These are phyloP conservation scores for Ceraceosorus guamensis DNA, from an alignment of 1,284 basidiomycete genomes.

Conservation along the genomic window DNA sequence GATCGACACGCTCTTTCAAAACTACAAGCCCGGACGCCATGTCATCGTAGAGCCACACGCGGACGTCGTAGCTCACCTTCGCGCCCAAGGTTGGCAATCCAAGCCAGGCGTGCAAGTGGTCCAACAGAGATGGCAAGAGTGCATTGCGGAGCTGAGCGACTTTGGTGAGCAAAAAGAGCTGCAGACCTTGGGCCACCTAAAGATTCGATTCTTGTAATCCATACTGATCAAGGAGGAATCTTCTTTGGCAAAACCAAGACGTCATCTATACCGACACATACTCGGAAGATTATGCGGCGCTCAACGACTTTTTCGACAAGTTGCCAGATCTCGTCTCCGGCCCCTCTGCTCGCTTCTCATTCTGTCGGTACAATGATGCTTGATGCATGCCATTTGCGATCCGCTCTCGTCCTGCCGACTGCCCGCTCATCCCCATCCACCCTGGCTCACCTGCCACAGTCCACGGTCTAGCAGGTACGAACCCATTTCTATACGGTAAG, in stretches of 20 bases:
- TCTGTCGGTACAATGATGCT: slow-evolving; percentile 53
- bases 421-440: background rate
- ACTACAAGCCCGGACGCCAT: slow-evolving; percentile 63
- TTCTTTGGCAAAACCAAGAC: too few relatives aligned
- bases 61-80: slow-evolving; percentile 76
- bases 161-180: slow-evolving; percentile 56
- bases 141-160: slow-evolving; percentile 59
- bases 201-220: background rate
- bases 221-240: too few relatives aligned
- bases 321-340: slow-evolving; percentile 74
- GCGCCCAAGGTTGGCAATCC: slow-evolving; percentile 47
- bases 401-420: background rate
- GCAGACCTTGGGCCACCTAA: too few relatives aligned
- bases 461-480: slow-evolving; percentile 91
- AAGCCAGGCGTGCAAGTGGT: slow-evolving; percentile 37
- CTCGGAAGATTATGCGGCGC: slow-evolving; percentile 76
- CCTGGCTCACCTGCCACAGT: slow-evolving; percentile 44
- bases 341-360: slow-evolving; percentile 65
- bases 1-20: slow-evolving; percentile 78
- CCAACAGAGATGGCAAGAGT: slow-evolving; percentile 50
- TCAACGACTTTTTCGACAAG: slow-evolving; percentile 74
- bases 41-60: slow-evolving; percentile 93
- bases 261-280: slow-evolving; percentile 93
- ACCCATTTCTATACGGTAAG: slow-evolving; percentile 55
- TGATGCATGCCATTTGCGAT: background rate